Evolutionary conservation across 768 basidiomycete species (phyloP).

Genomic region (Sporobolomyces pararoseus): DNA sequence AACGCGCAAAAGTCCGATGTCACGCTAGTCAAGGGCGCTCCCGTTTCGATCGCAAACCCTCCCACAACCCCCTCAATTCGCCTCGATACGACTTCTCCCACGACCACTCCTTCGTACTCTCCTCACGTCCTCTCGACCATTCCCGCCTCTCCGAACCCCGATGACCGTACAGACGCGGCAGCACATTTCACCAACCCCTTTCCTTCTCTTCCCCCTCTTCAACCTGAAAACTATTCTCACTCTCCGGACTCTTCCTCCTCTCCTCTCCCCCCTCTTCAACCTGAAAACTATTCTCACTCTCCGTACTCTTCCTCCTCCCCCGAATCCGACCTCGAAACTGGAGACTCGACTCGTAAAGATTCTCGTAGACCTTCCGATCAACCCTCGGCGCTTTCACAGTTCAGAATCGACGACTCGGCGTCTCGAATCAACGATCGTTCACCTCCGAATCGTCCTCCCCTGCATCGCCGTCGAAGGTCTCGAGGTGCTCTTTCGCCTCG

Average conservation of each 20-base stretch:
- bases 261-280: background rate
- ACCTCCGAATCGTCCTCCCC: background rate
- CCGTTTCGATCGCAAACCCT: background rate
- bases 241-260: background rate
- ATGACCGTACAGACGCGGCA: background rate
- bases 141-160: conserved; percentile 5
- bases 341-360: background rate
- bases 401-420: conserved; percentile 4
- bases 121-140: conserved; percentile 2
- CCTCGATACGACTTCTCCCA: background rate
- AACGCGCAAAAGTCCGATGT: conserved; percentile 5
- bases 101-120: background rate
- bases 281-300: background rate
- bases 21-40: background rate
- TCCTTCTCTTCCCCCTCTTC: background rate
- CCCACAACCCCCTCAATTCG: background rate
- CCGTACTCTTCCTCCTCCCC: background rate
- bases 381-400: conserved; percentile 3
- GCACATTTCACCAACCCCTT: no score
- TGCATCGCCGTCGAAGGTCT: background rate
- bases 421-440: background rate
- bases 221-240: background rate
- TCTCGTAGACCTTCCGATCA: conserved; percentile 8
- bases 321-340: conserved; percentile 7
- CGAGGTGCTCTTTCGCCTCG: conserved; percentile 15